These are phyloP conservation scores for Ophiostoma perfectum DNA, from an alignment of 2,329 filamentous ascomycete species.

Conservation along the genomic window DNA sequence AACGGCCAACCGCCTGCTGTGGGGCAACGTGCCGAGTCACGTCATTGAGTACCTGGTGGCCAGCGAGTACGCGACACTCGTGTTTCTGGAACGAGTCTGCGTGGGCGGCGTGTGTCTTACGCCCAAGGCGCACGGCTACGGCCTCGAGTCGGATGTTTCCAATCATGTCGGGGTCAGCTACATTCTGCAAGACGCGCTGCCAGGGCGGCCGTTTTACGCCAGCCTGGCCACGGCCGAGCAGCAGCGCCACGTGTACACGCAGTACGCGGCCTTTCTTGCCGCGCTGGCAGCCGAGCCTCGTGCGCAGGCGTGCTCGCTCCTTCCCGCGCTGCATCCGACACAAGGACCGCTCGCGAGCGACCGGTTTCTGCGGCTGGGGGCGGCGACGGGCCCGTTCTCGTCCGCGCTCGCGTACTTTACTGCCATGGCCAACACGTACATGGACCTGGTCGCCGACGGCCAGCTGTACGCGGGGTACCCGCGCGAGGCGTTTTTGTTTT, in stretches of 20 bases:
- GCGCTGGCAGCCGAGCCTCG: not conserved
- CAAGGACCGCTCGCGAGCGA: not conserved
- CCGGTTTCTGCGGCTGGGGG: not conserved
- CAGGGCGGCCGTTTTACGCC: conserved; percentile 14
- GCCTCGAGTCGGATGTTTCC: not conserved
- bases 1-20: not conserved
- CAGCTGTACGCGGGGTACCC: not conserved
- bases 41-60: conserved; percentile 9
- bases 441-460: not conserved
- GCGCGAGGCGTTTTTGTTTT: conserved; percentile 17
- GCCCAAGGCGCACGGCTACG: not conserved
- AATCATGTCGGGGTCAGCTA: conserved; percentile 18
- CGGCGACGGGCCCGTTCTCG: conserved; percentile 11
- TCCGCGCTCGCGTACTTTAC: not conserved
- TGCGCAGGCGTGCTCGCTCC: not conserved
- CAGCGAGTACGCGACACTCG: conserved; percentile 22
- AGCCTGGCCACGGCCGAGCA: conserved; percentile 13
- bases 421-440: not conserved
- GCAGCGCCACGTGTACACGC: conserved; percentile 13
- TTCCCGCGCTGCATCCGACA: not conserved
- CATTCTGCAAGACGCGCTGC: conserved; percentile 20
- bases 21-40: not conserved
- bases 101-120: not conserved
- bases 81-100: not conserved
- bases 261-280: conserved; percentile 17